Evolutionary conservation across 2,329 filamentous ascomycete genomes (phyloP).

Genomic region (Aureobasidium sp.): DNA sequence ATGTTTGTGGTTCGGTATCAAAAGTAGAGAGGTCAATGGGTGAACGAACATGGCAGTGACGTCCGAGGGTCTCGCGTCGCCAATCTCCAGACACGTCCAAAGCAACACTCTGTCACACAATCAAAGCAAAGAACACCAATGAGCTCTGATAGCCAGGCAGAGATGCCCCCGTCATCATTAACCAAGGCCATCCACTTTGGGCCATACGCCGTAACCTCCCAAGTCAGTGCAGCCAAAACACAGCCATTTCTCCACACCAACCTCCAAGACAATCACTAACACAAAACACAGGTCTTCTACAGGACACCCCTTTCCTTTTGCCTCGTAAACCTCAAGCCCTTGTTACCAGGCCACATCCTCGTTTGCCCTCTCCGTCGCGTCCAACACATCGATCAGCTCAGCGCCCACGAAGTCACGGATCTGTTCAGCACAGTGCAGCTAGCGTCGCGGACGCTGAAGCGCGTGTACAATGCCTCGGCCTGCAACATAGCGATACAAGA

Average conservation of each 20-base stretch:
- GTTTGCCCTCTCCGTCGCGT: constrained; percentile 65
- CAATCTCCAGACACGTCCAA: neutral
- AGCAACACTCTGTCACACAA: neutral
- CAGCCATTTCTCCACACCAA: constrained; percentile 18
- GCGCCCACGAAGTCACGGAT: constrained; percentile 65
- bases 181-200: constrained; percentile 58
- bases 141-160: constrained; percentile 8
- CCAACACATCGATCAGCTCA: constrained; percentile 68
- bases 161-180: constrained; percentile 16
- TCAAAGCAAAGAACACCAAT: neutral
- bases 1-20: neutral
- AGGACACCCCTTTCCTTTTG: constrained; percentile 73
- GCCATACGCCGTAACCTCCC: constrained; percentile 66
- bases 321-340: constrained; percentile 90
- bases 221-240: constrained; percentile 42
- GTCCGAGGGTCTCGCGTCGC: neutral
- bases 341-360: constrained; percentile 88
- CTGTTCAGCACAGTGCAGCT: constrained; percentile 82
- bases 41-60: neutral
- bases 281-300: constrained; percentile 67
- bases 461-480: constrained; percentile 57
- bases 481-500: constrained; percentile 97
- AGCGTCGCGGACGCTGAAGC: constrained; percentile 67
- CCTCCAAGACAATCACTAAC: neutral
- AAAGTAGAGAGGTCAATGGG: neutral